Evolutionary conservation across 305 asterid species (phyloP).

Genomic region (Andrographis paniculata): DNA sequence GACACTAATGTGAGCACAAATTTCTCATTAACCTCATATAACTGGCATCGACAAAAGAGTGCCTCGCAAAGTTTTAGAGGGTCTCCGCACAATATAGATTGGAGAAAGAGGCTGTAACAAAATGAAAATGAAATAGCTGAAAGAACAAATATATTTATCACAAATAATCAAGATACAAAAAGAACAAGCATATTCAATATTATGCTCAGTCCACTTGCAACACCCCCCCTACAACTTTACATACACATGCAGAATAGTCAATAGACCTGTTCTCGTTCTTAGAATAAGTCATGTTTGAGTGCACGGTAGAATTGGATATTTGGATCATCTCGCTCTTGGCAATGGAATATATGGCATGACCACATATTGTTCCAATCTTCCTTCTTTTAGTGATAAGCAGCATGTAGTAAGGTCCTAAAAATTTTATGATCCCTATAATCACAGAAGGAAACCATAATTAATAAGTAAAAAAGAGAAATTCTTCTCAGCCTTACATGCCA

Average conservation of each 20-base stretch:
- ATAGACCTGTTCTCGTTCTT: conserved; percentile 94
- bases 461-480: conserved; percentile 6
- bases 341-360: conserved; percentile 73
- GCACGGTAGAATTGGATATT: conserved; percentile 56
- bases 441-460: conserved; percentile 16
- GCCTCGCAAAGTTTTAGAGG: conserved; percentile 22
- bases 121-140: conserved; percentile 17
- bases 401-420: conserved; percentile 93
- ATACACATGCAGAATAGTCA: conserved; percentile 61
- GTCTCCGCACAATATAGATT: conserved; percentile 21
- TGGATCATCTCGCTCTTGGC: conserved; percentile 74
- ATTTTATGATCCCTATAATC: conserved; percentile 69
- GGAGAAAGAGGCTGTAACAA: conserved; percentile 22
- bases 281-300: conserved; percentile 62
- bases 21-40: conserved; percentile 17
- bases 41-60: conserved; percentile 21
- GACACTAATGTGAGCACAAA: conserved; percentile 19
- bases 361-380: conserved; percentile 81
- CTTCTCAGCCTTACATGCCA: neutral
- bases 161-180: conserved; percentile 23
- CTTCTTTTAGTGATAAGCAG: conserved; percentile 73
- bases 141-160: conserved; percentile 20
- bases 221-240: conserved; percentile 39
- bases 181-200: conserved; percentile 28
- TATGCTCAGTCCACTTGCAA: conserved; percentile 29